Evolutionary conservation across 2,329 filamentous ascomycete species (phyloP).

Genomic region (Lachnellula willkommii): DNA sequence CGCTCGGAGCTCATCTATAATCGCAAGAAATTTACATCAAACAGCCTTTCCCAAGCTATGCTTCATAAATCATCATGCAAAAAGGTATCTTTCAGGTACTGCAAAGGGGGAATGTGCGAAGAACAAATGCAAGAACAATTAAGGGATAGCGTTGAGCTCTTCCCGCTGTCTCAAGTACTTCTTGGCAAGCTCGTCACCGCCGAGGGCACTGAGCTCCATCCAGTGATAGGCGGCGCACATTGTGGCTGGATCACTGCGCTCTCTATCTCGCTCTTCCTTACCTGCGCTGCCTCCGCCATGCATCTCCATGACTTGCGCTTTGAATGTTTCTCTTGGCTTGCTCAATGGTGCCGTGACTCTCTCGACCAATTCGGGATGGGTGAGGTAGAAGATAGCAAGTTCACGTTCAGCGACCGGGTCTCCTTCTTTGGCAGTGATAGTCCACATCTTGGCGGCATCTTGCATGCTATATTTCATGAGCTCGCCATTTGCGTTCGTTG

Average conservation of each 20-base stretch:
- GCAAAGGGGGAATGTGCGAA: not conserved
- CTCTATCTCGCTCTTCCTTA: constrained; percentile 47
- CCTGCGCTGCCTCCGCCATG: constrained; percentile 42
- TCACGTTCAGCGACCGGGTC: constrained; percentile 85
- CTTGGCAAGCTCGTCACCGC: constrained; percentile 80
- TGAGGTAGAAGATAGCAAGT: constrained; percentile 87
- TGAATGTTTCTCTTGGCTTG: constrained; percentile 82
- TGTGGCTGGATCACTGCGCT: constrained; percentile 72
- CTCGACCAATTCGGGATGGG: constrained; percentile 78
- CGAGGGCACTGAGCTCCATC: constrained; percentile 85
- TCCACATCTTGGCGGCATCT: constrained; percentile 84
- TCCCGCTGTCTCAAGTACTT: constrained; percentile 11
- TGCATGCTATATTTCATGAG: constrained; percentile 63
- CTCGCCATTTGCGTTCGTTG: constrained; percentile 34
- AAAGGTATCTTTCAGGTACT: not conserved
- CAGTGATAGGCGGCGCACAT: constrained; percentile 96
- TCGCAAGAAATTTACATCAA: not conserved
- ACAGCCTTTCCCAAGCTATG: not conserved
- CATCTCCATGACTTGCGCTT: constrained; percentile 73
- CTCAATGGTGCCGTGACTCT: constrained; percentile 78
- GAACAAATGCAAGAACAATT: not conserved
- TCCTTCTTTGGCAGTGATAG: constrained; percentile 90
- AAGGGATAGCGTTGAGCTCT: constrained; percentile 13
- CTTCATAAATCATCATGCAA: not conserved
- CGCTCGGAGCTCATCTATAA: not conserved